Conservation (phyloP, 805 yeast genomes). For the Starmerella apis region DNA sequence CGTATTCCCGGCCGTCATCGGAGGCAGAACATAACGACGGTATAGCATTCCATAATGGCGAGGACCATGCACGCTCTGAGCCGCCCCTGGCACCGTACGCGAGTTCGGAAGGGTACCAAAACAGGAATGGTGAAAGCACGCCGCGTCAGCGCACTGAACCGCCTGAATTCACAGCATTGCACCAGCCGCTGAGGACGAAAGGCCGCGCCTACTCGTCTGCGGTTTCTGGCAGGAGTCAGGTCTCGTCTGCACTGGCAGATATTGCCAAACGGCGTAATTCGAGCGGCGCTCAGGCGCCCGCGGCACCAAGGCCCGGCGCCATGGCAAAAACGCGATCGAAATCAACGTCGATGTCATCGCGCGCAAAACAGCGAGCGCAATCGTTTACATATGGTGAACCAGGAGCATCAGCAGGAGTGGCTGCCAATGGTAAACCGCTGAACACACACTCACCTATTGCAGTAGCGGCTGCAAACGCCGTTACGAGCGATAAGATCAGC, state of each 20-base stretch:
- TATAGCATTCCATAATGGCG: not conserved
- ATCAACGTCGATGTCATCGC: constrained; percentile 16
- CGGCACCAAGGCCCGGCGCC: not conserved
- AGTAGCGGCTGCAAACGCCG: constrained; percentile 73
- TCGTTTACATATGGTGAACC: constrained; percentile 13
- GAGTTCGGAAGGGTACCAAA: not conserved
- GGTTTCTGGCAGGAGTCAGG: not conserved
- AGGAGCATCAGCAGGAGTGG: constrained; percentile 2
- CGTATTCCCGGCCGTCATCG: not conserved
- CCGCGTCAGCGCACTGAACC: constrained; percentile 1
- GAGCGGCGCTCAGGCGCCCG: constrained; percentile 2
- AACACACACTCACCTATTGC: constrained; percentile 77
- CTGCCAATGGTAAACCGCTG: constrained; percentile 25
- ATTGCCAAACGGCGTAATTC: not conserved
- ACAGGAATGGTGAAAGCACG: not conserved
- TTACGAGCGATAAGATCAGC: constrained; percentile 70
- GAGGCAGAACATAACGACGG: not conserved
- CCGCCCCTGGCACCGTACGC: not conserved
- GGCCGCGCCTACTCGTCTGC: constrained; percentile 1
- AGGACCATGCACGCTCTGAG: not conserved
- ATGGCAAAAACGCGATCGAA: constrained; percentile 18
- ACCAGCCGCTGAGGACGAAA: not conserved
- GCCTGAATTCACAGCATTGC: not conserved
- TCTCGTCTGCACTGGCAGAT: not conserved
- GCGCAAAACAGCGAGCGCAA: constrained; percentile 20